phyloP scores from a whole-genome alignment of 2,329 filamentous ascomycete species.

The Aspergillus eucalypticola region DNA sequence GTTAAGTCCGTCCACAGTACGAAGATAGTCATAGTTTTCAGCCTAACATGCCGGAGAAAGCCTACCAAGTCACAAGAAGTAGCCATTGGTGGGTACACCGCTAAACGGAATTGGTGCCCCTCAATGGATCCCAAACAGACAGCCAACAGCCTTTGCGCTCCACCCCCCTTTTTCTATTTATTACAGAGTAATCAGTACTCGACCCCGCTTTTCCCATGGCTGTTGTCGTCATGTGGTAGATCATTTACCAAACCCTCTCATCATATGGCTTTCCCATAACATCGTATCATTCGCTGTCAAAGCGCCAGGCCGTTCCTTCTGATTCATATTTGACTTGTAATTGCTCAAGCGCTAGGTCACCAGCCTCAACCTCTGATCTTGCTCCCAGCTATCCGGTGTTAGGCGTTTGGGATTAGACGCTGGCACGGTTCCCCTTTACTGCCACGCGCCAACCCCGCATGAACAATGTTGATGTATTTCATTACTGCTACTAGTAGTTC shows the following conservation, averaged over 20 bases:
- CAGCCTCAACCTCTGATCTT: not conserved
- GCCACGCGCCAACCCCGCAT: slow-evolving; percentile 30
- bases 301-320: slow-evolving; percentile 3
- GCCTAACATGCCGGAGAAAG: slow-evolving; percentile 14
- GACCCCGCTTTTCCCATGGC: slow-evolving; percentile 17
- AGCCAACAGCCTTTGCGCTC: slow-evolving; percentile 2
- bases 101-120: slow-evolving; percentile 6
- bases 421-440: slow-evolving; percentile 10
- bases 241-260: slow-evolving; percentile 8
- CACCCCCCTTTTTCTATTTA: slow-evolving; percentile 13
- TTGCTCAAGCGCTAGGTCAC: slow-evolving; percentile 10
- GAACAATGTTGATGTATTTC: slow-evolving; percentile 20
- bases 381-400: slow-evolving; percentile 7
- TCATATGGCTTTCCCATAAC: slow-evolving; percentile 10
- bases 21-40: slow-evolving; percentile 11
- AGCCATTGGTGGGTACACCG: slow-evolving; percentile 18
- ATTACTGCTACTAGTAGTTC: slow-evolving; percentile 8
- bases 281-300: not conserved
- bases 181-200: slow-evolving; percentile 6
- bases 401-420: slow-evolving; percentile 3
- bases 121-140: slow-evolving; percentile 11
- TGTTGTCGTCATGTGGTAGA: slow-evolving; percentile 24
- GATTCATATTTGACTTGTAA: slow-evolving; percentile 1
- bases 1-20: too few species aligned
- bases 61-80: slow-evolving; percentile 6